Evolutionary conservation across 2,329 filamentous ascomycete species (phyloP), one percentile per base, ranked within the genome.

Genomic region (Escovopsis sp.): DNA sequence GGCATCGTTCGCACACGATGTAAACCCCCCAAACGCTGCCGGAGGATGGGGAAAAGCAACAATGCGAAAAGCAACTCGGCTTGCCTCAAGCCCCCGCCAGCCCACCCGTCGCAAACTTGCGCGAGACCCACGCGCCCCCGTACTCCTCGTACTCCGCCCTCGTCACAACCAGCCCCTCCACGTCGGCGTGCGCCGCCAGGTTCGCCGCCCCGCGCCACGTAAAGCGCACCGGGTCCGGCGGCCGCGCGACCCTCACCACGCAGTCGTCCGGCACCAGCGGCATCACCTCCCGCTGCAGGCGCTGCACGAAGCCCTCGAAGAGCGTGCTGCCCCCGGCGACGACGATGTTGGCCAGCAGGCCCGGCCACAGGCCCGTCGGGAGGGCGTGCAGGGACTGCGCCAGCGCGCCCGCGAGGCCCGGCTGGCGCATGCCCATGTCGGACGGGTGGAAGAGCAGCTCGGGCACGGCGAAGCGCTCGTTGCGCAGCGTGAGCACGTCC

Each of bases 61-160:
- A 20, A 20, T 20, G 20, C 20, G 20, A 20, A 20, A 6, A 4
- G 20, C 20, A 6, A 20, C 4, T 20, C 20, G 20, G 20, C 6
- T 20, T 10, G 11, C 14, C 11, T 12, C 31, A 33, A 33, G 31
- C 31, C 6, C 8, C 12, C 20, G 20, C 4, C 4, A 20, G 20
- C 20, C 20, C n/a, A n/a, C 43, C 43, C 7, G 37, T 43, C 29
- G 66, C 66, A 56, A 94, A 91, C 54, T 75, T 84, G 52, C 76
- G 79, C 25, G 76, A 76, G 20, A 84, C 70, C 84, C 84, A 89
- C 1, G 65, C 67, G 42, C 73, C 75, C 8, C 91, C 91, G 54
- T 87, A 64, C 59, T 98, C 91, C 40, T 91, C 77, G 58, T 98
- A 98, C 56, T 98, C 86, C 46, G 83, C 74, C 56, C 84, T 85